phyloP scores from a whole-genome alignment of 805 yeast species.

The Starmerella scarabaei region DNA sequence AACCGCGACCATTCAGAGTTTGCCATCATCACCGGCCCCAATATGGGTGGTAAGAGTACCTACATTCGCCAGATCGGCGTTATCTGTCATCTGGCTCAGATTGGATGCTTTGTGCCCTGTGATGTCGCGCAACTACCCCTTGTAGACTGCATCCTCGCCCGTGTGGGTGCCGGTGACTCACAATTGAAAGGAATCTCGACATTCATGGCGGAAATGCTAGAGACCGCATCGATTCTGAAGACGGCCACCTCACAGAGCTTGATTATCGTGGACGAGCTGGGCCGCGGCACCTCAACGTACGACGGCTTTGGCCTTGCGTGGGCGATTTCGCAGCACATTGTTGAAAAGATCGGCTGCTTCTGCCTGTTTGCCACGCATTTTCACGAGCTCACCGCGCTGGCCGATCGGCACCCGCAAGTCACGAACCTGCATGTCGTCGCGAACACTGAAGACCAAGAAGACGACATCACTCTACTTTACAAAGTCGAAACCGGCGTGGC shows the following conservation, averaged over 20 bases:
- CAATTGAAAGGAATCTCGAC: conserved; percentile 95
- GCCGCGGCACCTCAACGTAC: conserved; percentile 86
- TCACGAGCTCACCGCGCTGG: conserved; percentile 79
- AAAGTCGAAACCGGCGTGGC: conserved; percentile 94
- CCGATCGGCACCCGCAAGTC: conserved; percentile 48
- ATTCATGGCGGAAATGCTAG: conserved; percentile 93
- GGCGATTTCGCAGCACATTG: conserved; percentile 82
- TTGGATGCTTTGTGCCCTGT: conserved; percentile 72
- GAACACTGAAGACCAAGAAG: conserved; percentile 21
- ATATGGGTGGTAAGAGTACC: conserved; percentile 80
- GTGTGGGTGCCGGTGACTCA: conserved; percentile 99
- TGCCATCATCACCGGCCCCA: conserved; percentile 75
- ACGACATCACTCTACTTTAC: conserved; percentile 69
- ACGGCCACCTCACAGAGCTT: conserved; percentile 68
- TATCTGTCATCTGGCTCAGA: conserved; percentile 56
- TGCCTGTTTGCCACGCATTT: conserved; percentile 93
- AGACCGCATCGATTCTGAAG: conserved; percentile 74
- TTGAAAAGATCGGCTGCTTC: conserved; percentile 57
- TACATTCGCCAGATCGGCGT: conserved; percentile 68
- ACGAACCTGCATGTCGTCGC: conserved; percentile 87
- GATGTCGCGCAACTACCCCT: conserved; percentile 63
- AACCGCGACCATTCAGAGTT: conserved; percentile 49
- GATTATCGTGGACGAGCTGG: conserved; percentile 85
- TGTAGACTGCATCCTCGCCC: conserved; percentile 82
- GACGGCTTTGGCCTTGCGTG: conserved; percentile 98